Conservation (phyloP, 257 asterid genomes). For the Plantago ovata region DNA sequence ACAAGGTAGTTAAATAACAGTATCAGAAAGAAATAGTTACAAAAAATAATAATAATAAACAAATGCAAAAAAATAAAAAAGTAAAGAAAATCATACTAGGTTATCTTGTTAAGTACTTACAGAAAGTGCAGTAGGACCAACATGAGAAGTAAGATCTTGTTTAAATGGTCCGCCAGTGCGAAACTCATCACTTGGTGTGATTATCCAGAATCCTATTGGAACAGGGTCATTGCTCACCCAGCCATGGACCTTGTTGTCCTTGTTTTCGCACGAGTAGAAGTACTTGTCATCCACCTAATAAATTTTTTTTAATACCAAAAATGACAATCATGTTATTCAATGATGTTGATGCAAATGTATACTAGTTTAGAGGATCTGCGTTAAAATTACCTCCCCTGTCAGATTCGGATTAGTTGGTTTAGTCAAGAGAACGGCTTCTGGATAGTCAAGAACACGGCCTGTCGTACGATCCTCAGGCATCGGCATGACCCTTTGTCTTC, state of each 20-base stretch:
- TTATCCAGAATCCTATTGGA: slow-evolving; percentile 50
- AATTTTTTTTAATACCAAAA: no score
- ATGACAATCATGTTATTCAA: no score
- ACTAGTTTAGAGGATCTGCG: no score
- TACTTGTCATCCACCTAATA: slow-evolving; percentile 73
- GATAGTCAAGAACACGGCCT: slow-evolving; percentile 38
- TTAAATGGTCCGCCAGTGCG: slow-evolving; percentile 55
- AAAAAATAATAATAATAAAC: no score
- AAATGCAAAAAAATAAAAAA: no score
- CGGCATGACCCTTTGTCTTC: slow-evolving; percentile 59
- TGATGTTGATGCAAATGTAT: no score
- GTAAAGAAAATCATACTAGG: no score
- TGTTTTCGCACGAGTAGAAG: slow-evolving; percentile 42
- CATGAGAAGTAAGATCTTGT: slow-evolving; percentile 64
- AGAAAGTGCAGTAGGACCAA: slow-evolving; percentile 47
- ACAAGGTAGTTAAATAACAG: no score
- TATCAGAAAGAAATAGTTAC: no score
- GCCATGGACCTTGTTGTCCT: slow-evolving; percentile 55
- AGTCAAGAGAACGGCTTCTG: slow-evolving; percentile 53
- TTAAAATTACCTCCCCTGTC: slow-evolving; percentile 46
- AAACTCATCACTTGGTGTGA: slow-evolving; percentile 59
- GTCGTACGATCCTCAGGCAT: slow-evolving; percentile 26
- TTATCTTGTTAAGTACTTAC: slow-evolving; percentile 37
- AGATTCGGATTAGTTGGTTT: slow-evolving; percentile 33
- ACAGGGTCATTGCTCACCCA: neutral